phyloP scores from a whole-genome alignment of 441 rosid genomes.

The Melastoma candidum region DNA sequence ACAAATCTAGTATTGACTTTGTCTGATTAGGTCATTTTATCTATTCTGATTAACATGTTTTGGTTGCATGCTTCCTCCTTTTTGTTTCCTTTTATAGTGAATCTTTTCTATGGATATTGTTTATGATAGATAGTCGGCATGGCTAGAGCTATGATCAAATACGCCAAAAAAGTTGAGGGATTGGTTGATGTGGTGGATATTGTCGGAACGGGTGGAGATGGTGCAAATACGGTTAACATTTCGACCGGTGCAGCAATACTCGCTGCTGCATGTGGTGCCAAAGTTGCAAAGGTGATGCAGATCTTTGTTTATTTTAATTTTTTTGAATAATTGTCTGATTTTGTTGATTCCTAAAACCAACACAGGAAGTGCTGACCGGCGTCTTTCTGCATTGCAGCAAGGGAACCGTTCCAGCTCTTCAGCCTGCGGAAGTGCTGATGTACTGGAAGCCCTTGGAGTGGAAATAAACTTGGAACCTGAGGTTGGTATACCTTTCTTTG shows the following conservation, averaged over 20 bases:
- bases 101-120: too few species aligned
- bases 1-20: too few species aligned
- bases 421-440: slow-evolving; percentile 99
- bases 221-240: slow-evolving; percentile 87
- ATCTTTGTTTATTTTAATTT: background rate
- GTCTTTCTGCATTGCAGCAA: slow-evolving; percentile 45
- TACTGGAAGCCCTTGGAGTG: slow-evolving; percentile 71
- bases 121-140: slow-evolving; percentile 59
- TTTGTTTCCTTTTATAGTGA: too few species aligned
- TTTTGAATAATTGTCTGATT: background rate
- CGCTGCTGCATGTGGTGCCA: slow-evolving; percentile 93
- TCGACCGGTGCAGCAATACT: slow-evolving; percentile 91
- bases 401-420: slow-evolving; percentile 97
- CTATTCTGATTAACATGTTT: too few species aligned
- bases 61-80: too few species aligned
- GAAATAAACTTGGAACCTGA: slow-evolving; percentile 73
- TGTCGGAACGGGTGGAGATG: slow-evolving; percentile 96
- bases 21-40: too few species aligned
- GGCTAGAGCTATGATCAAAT: slow-evolving; percentile 79
- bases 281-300: slow-evolving; percentile 70
- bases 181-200: slow-evolving; percentile 65
- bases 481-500: slow-evolving; percentile 23
- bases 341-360: background rate
- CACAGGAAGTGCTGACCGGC: background rate
- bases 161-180: slow-evolving; percentile 73